Conservation (phyloP, 257 asterid species). For the Solanum lignicaule region DNA sequence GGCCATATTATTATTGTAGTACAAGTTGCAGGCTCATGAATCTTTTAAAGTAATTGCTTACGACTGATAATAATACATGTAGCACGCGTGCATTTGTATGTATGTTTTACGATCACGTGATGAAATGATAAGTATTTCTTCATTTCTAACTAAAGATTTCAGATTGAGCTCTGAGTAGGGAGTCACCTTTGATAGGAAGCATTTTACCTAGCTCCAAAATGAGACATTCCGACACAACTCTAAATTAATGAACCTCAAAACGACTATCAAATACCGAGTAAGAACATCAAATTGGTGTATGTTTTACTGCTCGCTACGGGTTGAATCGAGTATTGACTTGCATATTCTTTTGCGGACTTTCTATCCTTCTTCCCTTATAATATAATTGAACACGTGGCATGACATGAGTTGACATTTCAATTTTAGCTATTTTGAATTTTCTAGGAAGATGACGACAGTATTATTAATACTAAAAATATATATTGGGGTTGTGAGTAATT, state of each 20-base stretch:
- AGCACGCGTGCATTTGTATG: background rate
- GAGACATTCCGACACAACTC: fast-evolving
- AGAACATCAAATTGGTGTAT: background rate
- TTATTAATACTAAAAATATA: background rate
- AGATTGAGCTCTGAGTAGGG: background rate
- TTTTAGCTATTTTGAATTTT: background rate
- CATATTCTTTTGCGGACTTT: background rate
- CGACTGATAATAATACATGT: background rate
- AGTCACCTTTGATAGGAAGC: fast-evolving
- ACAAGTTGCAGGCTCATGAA: background rate
- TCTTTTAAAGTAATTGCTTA: background rate
- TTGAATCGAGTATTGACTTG: background rate
- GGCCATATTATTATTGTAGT: background rate
- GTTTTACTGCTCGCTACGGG: background rate
- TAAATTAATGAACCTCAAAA: background rate
- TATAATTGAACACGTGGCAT: background rate
- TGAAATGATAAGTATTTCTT: background rate
- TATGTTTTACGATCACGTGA: fast-evolving
- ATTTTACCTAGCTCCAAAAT: too few species aligned
- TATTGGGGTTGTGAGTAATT: background rate
- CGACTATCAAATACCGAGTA: fast-evolving
- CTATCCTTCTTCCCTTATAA: background rate
- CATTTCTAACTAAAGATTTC: background rate
- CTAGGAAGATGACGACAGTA: background rate
- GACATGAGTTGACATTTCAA: background rate